Percentiles rank a stretch among this genome's conserved stretches.
Evolutionary conservation across 345 rosid genomes (phyloP).

Genomic region (Rhodamnia rubescens): DNA sequence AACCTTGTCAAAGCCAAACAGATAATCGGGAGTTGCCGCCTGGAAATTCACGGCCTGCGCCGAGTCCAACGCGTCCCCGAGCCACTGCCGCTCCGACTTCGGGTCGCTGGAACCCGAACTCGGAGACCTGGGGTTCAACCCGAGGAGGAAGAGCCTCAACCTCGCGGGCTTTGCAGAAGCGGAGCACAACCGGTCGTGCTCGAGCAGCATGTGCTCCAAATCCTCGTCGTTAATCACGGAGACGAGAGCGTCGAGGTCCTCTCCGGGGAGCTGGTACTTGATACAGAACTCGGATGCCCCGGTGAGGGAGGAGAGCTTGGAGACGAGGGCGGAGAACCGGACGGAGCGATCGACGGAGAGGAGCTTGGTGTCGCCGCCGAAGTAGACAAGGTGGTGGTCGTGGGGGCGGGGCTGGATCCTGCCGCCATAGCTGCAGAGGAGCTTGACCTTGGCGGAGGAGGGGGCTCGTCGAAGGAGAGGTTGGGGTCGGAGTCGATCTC

Average conservation of each 20-base stretch:
- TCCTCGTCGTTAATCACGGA: conserved; percentile 62
- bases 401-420: conserved; percentile 57
- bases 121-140: conserved; percentile 1
- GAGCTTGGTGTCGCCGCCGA: conserved; percentile 62
- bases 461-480: no score
- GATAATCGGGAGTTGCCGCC: conserved; percentile 25
- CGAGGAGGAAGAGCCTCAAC: conserved; percentile 41
- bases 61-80: conserved; percentile 41
- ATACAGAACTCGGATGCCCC: conserved; percentile 18
- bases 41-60: conserved; percentile 10
- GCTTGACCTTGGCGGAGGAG: background rate
- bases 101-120: conserved; percentile 7
- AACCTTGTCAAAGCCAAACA: conserved; percentile 44
- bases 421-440: conserved; percentile 63
- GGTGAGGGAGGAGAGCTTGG: conserved; percentile 28
- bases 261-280: conserved; percentile 63
- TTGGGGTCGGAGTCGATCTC: conserved; percentile 37
- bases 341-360: conserved; percentile 34
- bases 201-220: conserved; percentile 54
- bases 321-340: conserved; percentile 23
- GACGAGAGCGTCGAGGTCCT: conserved; percentile 57
- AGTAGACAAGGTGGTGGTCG: conserved; percentile 43
- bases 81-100: conserved; percentile 45
- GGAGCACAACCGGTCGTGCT: conserved; percentile 40
- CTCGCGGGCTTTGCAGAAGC: conserved; percentile 29